Evolutionary conservation across 768 basidiomycete genomes (phyloP), one percentile per base, ranked within the genome.

Genomic region (Artomyces pyxidatus): DNA sequence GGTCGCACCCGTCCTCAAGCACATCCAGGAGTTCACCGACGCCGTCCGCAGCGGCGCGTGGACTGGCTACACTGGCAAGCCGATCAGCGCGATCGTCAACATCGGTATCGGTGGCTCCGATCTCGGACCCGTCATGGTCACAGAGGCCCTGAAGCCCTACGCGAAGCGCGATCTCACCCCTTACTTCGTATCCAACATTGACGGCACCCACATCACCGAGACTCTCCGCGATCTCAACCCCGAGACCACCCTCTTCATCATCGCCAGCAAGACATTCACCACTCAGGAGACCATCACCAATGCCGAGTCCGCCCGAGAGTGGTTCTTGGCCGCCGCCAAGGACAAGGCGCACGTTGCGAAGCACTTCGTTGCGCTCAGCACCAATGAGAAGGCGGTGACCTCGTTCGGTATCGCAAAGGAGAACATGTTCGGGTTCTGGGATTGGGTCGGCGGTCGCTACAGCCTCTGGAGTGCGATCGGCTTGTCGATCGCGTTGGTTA

Each of bases 361-460:
- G 72, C 96, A 99, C 74, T 99, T 99, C 64, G 94, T 97, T 35
- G 96, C 96, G 3, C 81, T 99, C 50, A 93, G 89, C 61, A 99
- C 96, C 49, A 99, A 99, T 68, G 91, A 91, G 45, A 78, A 83
- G 63, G 91, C 88, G 10, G 96, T 98, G 48, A 88, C 89, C 16
- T 81, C 76, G 3, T 99, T 99, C 61, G 96, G 96, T 37, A 99
- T 99, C 61, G 74, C 85, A 40, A 66, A 82, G 52, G 76, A 77
- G 58, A 97, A 97, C 72, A 99, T 99, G 94, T 99, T 99, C 81
- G 83, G 87, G 64, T 98, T 99, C 81, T 99, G 95, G 95, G 96
- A 98, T 69, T 99, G 96, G 96, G 96, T 99, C 55, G 96, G 96
- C 54, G 96, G 96, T 23, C 81, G 95, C 54, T 99, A 99, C 78